Evolutionary conservation across 208 protist genomes (phyloP).

Genomic region (Angomonas deanei): DNA sequence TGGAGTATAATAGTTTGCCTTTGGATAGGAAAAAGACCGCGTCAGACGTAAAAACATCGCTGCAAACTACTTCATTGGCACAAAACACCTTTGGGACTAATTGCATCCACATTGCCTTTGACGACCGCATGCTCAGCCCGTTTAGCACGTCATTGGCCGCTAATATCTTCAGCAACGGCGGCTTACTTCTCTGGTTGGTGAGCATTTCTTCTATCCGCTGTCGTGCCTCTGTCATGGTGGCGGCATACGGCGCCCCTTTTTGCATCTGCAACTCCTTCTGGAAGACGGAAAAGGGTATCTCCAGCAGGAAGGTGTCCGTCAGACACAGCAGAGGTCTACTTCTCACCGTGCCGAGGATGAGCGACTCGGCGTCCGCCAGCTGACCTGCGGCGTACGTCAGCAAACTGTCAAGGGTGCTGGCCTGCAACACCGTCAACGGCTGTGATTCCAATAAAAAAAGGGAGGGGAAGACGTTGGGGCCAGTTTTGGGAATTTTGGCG

Average conservation of each 20-base stretch:
- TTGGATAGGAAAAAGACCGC: slow-evolving; percentile 46
- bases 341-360: slow-evolving; percentile 41
- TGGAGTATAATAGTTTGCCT: slow-evolving; percentile 26
- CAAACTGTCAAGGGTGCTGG: slow-evolving; percentile 34
- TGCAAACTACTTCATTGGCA: slow-evolving; percentile 38
- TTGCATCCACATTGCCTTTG: slow-evolving; percentile 32
- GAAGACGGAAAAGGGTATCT: slow-evolving; percentile 27
- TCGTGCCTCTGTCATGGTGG: slow-evolving; percentile 25
- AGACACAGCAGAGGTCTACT: slow-evolving; percentile 50
- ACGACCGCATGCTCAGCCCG: slow-evolving; percentile 19
- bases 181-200: slow-evolving; percentile 17
- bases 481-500: slow-evolving; percentile 19
- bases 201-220: slow-evolving; percentile 17
- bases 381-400: slow-evolving; percentile 31
- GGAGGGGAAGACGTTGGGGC: slow-evolving; percentile 21
- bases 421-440: slow-evolving; percentile 13
- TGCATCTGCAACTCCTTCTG: slow-evolving; percentile 19
- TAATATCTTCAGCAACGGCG: slow-evolving; percentile 28
- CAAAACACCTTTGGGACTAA: slow-evolving; percentile 41
- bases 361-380: slow-evolving; percentile 46
- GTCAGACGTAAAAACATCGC: slow-evolving; percentile 52
- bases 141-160: slow-evolving; percentile 33
- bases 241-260: slow-evolving; percentile 6
- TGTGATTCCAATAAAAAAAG: slow-evolving; percentile 12
- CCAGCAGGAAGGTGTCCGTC: slow-evolving; percentile 29